Conservation (phyloP, 148 eudicot genomes). For the Silene uniflora region DNA sequence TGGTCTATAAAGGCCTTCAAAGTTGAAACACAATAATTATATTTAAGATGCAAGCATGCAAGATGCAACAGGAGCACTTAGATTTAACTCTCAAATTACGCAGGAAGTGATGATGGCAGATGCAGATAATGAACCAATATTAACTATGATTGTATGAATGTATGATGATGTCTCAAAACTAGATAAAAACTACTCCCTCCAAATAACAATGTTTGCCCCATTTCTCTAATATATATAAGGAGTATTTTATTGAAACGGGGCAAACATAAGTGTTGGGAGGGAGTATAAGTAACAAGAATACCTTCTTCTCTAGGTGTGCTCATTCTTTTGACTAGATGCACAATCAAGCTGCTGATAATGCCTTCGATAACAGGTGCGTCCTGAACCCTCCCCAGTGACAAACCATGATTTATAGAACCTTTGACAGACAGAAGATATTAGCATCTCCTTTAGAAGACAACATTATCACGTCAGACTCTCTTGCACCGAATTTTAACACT, state of each 20-base stretch:
- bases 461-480: no score
- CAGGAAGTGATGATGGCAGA: neutral
- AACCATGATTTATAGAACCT: constrained; percentile 51
- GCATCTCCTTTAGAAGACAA: constrained; percentile 7
- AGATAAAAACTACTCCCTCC: neutral
- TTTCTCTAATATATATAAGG: no score
- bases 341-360: constrained; percentile 56
- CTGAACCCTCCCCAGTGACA: constrained; percentile 30
- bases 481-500: no score
- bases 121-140: neutral
- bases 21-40: neutral
- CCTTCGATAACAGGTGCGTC: constrained; percentile 47
- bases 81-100: neutral
- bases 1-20: neutral
- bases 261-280: no score
- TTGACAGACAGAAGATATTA: constrained; percentile 18
- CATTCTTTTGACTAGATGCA: constrained; percentile 64
- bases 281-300: constrained; percentile 27
- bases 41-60: no score
- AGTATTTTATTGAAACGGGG: no score
- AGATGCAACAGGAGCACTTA: neutral
- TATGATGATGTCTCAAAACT: no score
- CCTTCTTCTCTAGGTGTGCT: constrained; percentile 59
- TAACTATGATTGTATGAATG: neutral
- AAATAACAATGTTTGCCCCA: no score